Conservation (phyloP, 2,329 filamentous ascomycete genomes). For the Geosmithia flava region DNA sequence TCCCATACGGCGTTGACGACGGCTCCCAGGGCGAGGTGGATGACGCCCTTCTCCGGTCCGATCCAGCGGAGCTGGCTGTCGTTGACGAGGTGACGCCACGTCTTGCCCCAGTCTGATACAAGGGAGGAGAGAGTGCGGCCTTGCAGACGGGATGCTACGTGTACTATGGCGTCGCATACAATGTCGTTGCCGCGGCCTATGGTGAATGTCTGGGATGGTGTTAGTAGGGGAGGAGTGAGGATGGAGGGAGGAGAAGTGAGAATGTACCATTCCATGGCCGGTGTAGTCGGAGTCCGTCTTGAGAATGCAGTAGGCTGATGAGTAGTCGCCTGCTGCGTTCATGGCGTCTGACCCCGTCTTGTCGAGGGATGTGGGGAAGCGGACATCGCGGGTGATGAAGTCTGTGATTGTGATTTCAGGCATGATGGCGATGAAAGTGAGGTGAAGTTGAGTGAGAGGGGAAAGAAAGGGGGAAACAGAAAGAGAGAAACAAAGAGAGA, state of each 20-base stretch:
- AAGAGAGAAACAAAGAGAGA: neutral
- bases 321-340: slow-evolving; percentile 91
- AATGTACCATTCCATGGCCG: slow-evolving; percentile 67
- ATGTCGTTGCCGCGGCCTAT: slow-evolving; percentile 88
- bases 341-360: slow-evolving; percentile 96
- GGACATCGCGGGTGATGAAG: slow-evolving; percentile 60
- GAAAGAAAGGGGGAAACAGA: neutral
- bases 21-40: slow-evolving; percentile 79
- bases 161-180: slow-evolving; percentile 72
- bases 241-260: neutral
- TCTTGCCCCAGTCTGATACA: slow-evolving; percentile 71
- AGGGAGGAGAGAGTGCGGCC: slow-evolving; percentile 67
- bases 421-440: too few species aligned
- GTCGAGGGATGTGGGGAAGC: slow-evolving; percentile 84
- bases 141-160: slow-evolving; percentile 64
- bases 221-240: neutral
- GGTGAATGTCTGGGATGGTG: slow-evolving; percentile 51
- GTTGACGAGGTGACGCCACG: slow-evolving; percentile 83
- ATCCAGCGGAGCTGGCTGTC: slow-evolving; percentile 91
- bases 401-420: slow-evolving; percentile 58
- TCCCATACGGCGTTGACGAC: slow-evolving; percentile 92
- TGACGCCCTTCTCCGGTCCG: slow-evolving; percentile 86
- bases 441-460: too few species aligned
- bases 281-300: slow-evolving; percentile 60
- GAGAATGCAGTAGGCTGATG: slow-evolving; percentile 85